These are phyloP conservation scores for Saprolegnia diclina DNA, from an alignment of 352 stramenopile genomes.

Conservation along the genomic window DNA sequence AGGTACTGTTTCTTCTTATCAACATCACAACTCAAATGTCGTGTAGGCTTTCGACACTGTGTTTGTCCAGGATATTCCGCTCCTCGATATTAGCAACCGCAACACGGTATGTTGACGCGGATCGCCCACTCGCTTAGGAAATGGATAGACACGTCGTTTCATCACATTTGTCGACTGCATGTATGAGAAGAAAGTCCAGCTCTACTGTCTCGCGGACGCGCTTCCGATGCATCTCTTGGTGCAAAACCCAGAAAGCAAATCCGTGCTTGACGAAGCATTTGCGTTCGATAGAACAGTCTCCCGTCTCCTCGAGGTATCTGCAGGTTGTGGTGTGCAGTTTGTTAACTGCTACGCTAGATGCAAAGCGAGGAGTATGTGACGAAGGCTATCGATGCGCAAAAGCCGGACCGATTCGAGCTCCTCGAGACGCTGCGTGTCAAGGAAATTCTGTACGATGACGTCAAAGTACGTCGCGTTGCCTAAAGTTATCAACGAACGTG, in stretches of 20 bases:
- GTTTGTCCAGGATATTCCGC: slow-evolving; percentile 90
- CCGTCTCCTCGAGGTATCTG: slow-evolving; percentile 67
- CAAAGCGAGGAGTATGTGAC: slow-evolving; percentile 25
- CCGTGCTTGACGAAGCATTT: slow-evolving; percentile 73
- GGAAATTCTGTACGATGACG: slow-evolving; percentile 19
- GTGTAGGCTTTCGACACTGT: slow-evolving; percentile 59
- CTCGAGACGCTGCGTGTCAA: neutral
- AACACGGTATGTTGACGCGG: slow-evolving; percentile 52
- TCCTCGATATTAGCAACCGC: slow-evolving; percentile 79
- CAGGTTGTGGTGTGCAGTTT: no score
- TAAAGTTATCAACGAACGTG: neutral
- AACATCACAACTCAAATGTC: slow-evolving; percentile 42
- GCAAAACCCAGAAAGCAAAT: slow-evolving; percentile 49
- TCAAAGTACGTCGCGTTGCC: slow-evolving; percentile 10
- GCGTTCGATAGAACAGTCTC: slow-evolving; percentile 84
- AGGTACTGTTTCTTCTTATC: slow-evolving; percentile 24
- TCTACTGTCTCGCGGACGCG: slow-evolving; percentile 65
- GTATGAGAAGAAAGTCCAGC: slow-evolving; percentile 85
- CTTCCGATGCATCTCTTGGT: slow-evolving; percentile 57
- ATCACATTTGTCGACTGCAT: slow-evolving; percentile 98
- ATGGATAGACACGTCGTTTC: slow-evolving; percentile 83
- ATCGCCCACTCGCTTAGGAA: neutral
- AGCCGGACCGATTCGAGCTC: slow-evolving; percentile 6
- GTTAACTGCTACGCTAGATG: slow-evolving; percentile 10
- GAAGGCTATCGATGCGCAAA: slow-evolving; percentile 1